phyloP scores from a whole-genome alignment of 345 rosid species.

The Arabidopsis suecica region DNA sequence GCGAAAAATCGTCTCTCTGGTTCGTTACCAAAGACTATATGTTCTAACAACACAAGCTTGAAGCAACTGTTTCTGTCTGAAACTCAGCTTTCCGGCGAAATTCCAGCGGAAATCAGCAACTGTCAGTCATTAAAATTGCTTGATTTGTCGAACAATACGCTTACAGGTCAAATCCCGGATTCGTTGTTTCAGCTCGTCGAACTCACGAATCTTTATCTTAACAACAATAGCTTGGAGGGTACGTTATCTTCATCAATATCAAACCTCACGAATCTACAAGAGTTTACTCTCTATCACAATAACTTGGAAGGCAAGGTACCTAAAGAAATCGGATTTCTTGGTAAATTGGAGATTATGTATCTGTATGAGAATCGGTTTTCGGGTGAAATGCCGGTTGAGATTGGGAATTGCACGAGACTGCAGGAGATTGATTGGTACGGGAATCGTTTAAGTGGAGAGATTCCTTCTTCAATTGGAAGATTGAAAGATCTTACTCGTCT shows the following conservation, averaged over 20 bases:
- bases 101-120: constrained; percentile 63
- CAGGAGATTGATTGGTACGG: constrained; percentile 70
- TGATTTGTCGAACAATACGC: constrained; percentile 65
- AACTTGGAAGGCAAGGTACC: constrained; percentile 71
- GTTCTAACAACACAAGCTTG: constrained; percentile 57
- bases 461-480: constrained; percentile 74
- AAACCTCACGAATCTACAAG: constrained; percentile 63
- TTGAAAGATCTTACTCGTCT: constrained; percentile 67
- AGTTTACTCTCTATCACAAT: constrained; percentile 67
- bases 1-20: constrained; percentile 61
- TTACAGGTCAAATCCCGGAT: constrained; percentile 62
- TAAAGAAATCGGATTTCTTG: constrained; percentile 63
- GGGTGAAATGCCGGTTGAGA: constrained; percentile 71
- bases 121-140: constrained; percentile 65
- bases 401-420: constrained; percentile 75
- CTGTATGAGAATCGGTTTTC: constrained; percentile 80
- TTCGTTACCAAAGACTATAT: constrained; percentile 59
- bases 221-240: constrained; percentile 62
- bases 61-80: constrained; percentile 55
- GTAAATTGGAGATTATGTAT: constrained; percentile 54
- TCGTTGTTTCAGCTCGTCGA: constrained; percentile 58
- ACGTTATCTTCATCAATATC: constrained; percentile 60
- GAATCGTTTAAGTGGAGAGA: constrained; percentile 69
- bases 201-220: constrained; percentile 53
- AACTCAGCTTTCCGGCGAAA: constrained; percentile 64